phyloP scores from a whole-genome alignment of 139 green algal species.

The Ulvella scutata region DNA sequence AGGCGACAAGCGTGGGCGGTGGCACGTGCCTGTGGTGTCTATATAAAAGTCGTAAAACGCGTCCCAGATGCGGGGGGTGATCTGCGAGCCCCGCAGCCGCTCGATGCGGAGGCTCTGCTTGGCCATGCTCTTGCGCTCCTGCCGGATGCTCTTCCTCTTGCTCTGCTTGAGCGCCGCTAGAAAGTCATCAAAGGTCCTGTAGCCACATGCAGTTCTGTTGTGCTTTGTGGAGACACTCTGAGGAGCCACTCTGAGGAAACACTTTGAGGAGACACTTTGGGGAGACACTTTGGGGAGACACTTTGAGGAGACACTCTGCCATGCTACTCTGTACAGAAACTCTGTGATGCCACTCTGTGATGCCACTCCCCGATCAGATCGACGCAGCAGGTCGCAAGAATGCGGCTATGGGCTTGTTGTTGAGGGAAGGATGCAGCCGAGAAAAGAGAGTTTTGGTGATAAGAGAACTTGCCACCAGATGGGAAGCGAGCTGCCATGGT shows the following conservation, averaged over 20 bases:
- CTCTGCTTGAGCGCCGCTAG: slow-evolving; percentile 61
- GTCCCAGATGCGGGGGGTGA: slow-evolving; percentile 57
- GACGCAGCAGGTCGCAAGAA: too few species aligned
- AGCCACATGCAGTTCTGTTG: slow-evolving; percentile 25
- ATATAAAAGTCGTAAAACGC: slow-evolving; percentile 64
- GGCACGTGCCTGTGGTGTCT: slow-evolving; percentile 31
- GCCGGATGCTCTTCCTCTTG: slow-evolving; percentile 75
- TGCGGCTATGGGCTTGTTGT: too few species aligned
- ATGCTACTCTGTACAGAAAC: neutral
- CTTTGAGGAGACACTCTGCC: neutral
- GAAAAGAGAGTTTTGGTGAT: too few species aligned
- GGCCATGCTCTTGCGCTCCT: slow-evolving; percentile 68
- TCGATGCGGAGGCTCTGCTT: slow-evolving; percentile 36
- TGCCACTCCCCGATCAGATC: too few species aligned
- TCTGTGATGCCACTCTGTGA: slow-evolving; percentile 7
- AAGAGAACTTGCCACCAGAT: too few species aligned
- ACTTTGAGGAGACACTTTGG: too few species aligned
- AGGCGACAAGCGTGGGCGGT: too few species aligned
- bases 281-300: too few species aligned
- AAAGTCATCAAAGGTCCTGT: slow-evolving; percentile 68
- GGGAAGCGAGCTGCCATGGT: too few species aligned
- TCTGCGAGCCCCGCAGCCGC: slow-evolving; percentile 39
- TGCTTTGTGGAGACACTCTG: neutral
- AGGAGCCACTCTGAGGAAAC: neutral
- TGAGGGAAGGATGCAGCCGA: too few species aligned